Conservation (phyloP, 2,329 filamentous ascomycete genomes). For the Colletotrichum karsti region DNA sequence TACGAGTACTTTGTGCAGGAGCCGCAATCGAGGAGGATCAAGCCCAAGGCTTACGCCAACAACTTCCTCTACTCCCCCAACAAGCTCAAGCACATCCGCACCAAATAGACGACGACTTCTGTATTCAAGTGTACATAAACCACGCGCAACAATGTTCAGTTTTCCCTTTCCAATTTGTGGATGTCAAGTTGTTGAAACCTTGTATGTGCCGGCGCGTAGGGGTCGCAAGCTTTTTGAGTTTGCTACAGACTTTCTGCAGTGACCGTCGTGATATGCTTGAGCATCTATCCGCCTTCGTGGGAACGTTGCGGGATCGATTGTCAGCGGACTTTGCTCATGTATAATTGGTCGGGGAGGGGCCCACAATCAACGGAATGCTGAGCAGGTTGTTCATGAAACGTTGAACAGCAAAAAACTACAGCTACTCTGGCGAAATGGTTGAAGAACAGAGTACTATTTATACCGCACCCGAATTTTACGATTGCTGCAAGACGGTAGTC, state of each 20-base stretch:
- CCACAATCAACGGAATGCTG: neutral
- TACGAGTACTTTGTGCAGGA: constrained; percentile 99
- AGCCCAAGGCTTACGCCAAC: constrained; percentile 94
- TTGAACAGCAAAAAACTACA: too few species aligned
- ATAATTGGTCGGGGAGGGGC: neutral
- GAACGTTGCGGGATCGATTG: neutral
- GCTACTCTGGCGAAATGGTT: too few species aligned
- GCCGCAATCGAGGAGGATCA: constrained; percentile 86
- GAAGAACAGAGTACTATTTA: too few species aligned
- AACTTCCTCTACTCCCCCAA: constrained; percentile 89
- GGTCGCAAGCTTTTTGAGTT: too few species aligned
- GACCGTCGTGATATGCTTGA: neutral
- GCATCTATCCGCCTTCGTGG: neutral
- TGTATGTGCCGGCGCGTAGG: too few species aligned
- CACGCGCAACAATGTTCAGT: constrained; percentile 22
- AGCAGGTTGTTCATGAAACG: too few species aligned
- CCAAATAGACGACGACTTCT: constrained; percentile 66
- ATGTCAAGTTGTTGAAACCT: too few species aligned
- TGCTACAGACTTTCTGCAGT: too few species aligned
- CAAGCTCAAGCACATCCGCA: constrained; percentile 88
- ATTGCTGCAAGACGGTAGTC: too few species aligned
- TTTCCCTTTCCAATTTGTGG: neutral
- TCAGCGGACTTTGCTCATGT: neutral
- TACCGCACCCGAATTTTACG: too few species aligned
- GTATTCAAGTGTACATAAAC: constrained; percentile 38